A percentile compares a stretch with the other conserved stretches of the same genome.
These are phyloP conservation scores for Blastobotrys chiropterorum DNA, from an alignment of 805 yeast species.

Conservation along the genomic window DNA sequence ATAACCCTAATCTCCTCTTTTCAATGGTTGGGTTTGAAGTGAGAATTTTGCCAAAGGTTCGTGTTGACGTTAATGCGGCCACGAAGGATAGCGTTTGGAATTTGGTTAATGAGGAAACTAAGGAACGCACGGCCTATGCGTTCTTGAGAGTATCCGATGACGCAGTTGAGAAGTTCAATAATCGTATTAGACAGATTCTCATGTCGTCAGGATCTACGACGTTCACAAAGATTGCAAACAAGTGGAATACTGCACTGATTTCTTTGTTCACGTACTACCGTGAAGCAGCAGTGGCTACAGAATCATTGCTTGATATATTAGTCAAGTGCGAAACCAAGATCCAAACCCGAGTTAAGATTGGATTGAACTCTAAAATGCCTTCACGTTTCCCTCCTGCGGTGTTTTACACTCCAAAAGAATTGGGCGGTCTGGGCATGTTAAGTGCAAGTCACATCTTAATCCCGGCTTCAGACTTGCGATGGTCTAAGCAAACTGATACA, in stretches of 20 bases:
- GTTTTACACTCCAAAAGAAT: conserved; percentile 92
- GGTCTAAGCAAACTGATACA: conserved; percentile 90
- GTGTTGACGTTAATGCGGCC: conserved; percentile 42
- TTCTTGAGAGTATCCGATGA: conserved; percentile 74
- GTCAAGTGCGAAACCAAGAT: conserved; percentile 91
- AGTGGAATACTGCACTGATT: conserved; percentile 91
- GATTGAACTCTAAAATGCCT: conserved; percentile 97
- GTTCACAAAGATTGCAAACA: conserved; percentile 86
- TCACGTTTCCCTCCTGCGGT: conserved; percentile 98
- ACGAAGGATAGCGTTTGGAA: conserved; percentile 92
- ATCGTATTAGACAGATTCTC: conserved; percentile 78
- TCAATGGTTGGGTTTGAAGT: conserved; percentile 96
- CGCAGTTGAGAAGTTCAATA: conserved; percentile 73
- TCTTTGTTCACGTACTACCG: conserved; percentile 84
- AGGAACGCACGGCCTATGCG: conserved; percentile 86
- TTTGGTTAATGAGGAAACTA: conserved; percentile 58
- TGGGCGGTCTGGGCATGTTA: conserved; percentile 96
- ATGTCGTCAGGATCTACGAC: conserved; percentile 97
- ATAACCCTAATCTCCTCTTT: conserved; percentile 82
- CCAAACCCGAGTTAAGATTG: conserved; percentile 90
- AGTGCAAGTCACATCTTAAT: conserved; percentile 94
- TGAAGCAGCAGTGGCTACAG: conserved; percentile 87
- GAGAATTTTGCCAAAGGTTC: conserved; percentile 68
- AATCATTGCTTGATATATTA: conserved; percentile 64
- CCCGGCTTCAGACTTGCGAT: conserved; percentile 84